Percentiles rank a stretch among this genome's conserved stretches.
Conservation (phyloP, 768 basidiomycete genomes). For the Bullera alba region DNA sequence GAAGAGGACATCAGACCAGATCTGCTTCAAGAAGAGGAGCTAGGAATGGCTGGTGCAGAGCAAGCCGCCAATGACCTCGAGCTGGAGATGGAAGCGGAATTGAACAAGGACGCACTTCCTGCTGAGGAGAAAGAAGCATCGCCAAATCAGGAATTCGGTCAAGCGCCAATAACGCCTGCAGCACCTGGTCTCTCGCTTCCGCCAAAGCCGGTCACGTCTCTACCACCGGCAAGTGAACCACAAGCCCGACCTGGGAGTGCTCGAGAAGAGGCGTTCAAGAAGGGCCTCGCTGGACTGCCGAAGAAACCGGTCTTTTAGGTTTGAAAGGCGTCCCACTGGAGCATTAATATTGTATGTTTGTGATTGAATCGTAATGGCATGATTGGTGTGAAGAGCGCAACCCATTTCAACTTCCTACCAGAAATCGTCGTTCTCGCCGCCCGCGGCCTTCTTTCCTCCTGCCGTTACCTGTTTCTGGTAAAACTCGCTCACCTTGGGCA, state of each 20-base stretch:
- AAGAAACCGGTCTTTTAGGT: slow-evolving; percentile 30
- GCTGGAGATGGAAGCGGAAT: slow-evolving; percentile 16
- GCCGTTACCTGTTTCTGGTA: slow-evolving; percentile 81
- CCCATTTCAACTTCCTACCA: slow-evolving; percentile 30
- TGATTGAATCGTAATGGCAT: neutral
- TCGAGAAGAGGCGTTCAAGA: neutral
- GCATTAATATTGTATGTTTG: neutral
- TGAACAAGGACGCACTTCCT: neutral
- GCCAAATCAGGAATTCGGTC: no score
- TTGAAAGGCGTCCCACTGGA: neutral
- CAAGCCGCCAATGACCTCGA: slow-evolving; percentile 30
- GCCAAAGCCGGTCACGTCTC: neutral
- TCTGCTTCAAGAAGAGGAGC: no score
- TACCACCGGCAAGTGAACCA: neutral
- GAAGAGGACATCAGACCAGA: slow-evolving; percentile 15
- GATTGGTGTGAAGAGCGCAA: neutral
- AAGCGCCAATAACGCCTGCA: no score
- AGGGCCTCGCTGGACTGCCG: slow-evolving; percentile 23
- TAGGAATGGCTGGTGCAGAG: slow-evolving; percentile 15
- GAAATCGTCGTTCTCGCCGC: slow-evolving; percentile 51
- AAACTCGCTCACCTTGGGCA: no score
- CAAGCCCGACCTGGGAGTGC: neutral
- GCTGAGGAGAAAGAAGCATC: no score
- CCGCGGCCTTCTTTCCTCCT: slow-evolving; percentile 60
- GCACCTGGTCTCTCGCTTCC: no score